Evolutionary conservation across 2,329 filamentous ascomycete genomes (phyloP), one percentile per base, ranked within the genome.

Genomic region (Cercospora sojina): DNA sequence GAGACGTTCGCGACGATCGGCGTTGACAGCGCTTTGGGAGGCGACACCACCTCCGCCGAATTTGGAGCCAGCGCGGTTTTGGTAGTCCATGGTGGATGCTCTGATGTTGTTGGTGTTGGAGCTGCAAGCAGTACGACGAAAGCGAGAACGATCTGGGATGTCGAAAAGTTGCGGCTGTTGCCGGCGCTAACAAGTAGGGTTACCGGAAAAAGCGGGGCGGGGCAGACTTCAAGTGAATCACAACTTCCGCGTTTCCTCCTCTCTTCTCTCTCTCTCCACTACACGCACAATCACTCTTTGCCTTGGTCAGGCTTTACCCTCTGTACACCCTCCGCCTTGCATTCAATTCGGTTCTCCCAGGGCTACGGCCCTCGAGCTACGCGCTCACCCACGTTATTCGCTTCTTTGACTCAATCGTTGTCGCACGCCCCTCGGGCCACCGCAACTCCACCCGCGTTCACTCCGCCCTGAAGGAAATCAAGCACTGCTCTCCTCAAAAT

Each of bases 31-130:
- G 75, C 90, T 93, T 77, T 92, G 88, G 5, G 93, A 97, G 79
- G 95, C 95, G 74, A 98, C 93, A 80, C 95, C 95, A 75, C 95
- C 95, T 77, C 95, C 95, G 78, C 95, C 95, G 80, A 98, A 98
- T 80, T 98, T 98, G 80, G 93, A 97, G 77, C 95, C 95, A 69
- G 92, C 93, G 75, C 94, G 92, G 80, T 98, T 97, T 84, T 97
- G 86, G 56, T 73, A 74, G 70, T 77, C 76, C 71, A 75, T 76
- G 64, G 18, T 53, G 47, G 13, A n/a, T 53, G 47, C 23, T 53
- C 23, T 53, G 23, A 16, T 61, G 13, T 47, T 61, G 13, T 47
- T 56, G 64, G n/a, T 59, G 32, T 57, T 29, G 62, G 29, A 35
- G 32, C n/a, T 47, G 51, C 56, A 38, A 27, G 56, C 23, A 10